Evolutionary conservation across 371 early-diverging fungal genomes (phyloP), one percentile per base, ranked within the genome.

Genomic region (Cokeromyces recurvatus): DNA sequence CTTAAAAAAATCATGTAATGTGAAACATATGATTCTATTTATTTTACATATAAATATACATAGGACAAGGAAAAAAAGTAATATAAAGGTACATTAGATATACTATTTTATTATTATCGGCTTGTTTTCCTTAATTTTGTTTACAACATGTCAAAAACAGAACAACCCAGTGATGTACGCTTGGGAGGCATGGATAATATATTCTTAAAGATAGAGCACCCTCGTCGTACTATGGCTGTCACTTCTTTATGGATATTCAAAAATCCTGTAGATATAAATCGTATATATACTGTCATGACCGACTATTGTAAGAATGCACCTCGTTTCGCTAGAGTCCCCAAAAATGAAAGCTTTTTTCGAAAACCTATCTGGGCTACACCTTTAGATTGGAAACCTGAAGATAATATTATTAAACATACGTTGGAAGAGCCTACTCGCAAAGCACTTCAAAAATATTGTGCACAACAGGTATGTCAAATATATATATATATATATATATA

Each of bases 171-270:
- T 32, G 46, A 53, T 34, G 22, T 17, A 3, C 32, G 25, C 8
- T 22, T 62, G 10, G 31, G 42, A 19, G 66, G 66, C 0, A 21
- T 70, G 7, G 70, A 70, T 49, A 63, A 59, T 15, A 19, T 70
- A 2, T 69, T 47, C 25, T 44, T 62, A 8, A 60, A 60, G 23
- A 27, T 55, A 7, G 70, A 70, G 20, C 46, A 57, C 15, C 59
- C 70, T n/a, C 43, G 56, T 20, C 48, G 59, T 2, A 34, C 61
- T 10, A 71, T 66, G 71, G 57, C 62, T 0, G 59, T 70, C 16
- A 53, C 52, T 4, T 51, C 56, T 16, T 24, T 66, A 17, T 71
- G 71, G 71, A 53, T 46, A 10, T 66, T 71, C 40, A 51, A 53
- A 9, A 36, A 46, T 20, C 45, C 44, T 2, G 34, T 66, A 2